Evolutionary conservation across 192 early-diverging fungal species (phyloP).

Genomic region (Chytriomyces confervae): DNA sequence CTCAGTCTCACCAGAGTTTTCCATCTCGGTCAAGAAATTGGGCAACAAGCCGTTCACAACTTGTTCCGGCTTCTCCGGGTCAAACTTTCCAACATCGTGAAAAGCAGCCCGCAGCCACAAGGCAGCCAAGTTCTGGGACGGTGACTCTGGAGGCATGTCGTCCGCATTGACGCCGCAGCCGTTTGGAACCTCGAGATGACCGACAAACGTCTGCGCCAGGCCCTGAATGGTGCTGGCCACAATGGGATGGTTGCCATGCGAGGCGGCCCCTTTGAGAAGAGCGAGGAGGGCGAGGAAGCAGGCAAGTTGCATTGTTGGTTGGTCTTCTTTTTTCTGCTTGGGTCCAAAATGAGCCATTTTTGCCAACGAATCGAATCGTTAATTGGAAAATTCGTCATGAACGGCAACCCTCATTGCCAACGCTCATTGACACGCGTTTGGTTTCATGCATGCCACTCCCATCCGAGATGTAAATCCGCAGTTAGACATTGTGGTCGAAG

Average conservation of each 20-base stretch:
- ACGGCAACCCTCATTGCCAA: too few species aligned
- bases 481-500: too few species aligned
- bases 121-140: slow-evolving; percentile 35
- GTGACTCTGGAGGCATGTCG: too few species aligned
- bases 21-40: slow-evolving; percentile 13
- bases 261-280: not conserved
- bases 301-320: not conserved
- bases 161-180: not conserved
- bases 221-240: not conserved
- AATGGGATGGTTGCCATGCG: not conserved
- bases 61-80: slow-evolving; percentile 1
- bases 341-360: not conserved
- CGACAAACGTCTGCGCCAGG: not conserved
- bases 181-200: not conserved
- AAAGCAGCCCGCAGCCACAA: slow-evolving; percentile 46
- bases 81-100: slow-evolving; percentile 41
- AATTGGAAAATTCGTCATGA: too few species aligned
- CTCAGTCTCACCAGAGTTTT: not conserved
- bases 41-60: slow-evolving; percentile 19
- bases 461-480: too few species aligned
- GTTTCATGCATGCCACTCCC: too few species aligned
- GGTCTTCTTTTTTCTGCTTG: too few species aligned
- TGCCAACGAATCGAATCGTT: not conserved
- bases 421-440: too few species aligned
- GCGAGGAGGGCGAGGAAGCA: not conserved